phyloP scores from a whole-genome alignment of 176 grass and related monocot species.

The Dendrocalamus sinicus region DNA sequence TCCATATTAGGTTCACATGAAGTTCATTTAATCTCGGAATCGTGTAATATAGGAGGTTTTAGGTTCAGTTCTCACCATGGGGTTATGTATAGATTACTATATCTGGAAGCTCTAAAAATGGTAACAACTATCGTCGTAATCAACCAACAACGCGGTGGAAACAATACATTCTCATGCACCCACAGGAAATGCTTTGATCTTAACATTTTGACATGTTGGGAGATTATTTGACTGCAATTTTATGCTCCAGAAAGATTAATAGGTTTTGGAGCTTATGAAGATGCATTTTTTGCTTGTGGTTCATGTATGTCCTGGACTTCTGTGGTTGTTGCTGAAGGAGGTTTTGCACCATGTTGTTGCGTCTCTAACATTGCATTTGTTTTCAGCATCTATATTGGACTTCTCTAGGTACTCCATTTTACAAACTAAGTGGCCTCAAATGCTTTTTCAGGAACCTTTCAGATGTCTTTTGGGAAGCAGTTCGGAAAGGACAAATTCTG shows the following conservation, averaged over 20 bases:
- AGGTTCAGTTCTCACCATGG: neutral
- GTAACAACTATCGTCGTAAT: no score
- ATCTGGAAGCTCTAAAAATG: neutral
- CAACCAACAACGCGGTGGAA: neutral
- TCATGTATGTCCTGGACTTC: neutral
- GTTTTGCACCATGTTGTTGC: constrained; percentile 26
- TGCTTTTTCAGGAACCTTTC: constrained; percentile 77
- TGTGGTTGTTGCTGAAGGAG: neutral
- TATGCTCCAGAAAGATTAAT: neutral
- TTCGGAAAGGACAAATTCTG: constrained; percentile 68
- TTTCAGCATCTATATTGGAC: constrained; percentile 15
- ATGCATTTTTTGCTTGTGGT: neutral
- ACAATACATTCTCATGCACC: neutral
- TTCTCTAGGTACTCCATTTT: neutral
- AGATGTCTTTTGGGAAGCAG: constrained; percentile 94
- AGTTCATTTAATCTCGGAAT: neutral
- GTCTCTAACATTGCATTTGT: constrained; percentile 1
- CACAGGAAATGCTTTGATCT: neutral
- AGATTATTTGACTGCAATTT: neutral
- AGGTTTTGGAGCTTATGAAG: neutral
- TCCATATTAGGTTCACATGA: neutral
- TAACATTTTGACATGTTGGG: constrained; percentile 10
- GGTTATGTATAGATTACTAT: neutral
- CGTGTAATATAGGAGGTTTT: neutral
- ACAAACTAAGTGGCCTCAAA: constrained; percentile 33